These are phyloP conservation scores for Solanum etuberosum DNA, from an alignment of 257 asterid species.

Conservation along the genomic window DNA sequence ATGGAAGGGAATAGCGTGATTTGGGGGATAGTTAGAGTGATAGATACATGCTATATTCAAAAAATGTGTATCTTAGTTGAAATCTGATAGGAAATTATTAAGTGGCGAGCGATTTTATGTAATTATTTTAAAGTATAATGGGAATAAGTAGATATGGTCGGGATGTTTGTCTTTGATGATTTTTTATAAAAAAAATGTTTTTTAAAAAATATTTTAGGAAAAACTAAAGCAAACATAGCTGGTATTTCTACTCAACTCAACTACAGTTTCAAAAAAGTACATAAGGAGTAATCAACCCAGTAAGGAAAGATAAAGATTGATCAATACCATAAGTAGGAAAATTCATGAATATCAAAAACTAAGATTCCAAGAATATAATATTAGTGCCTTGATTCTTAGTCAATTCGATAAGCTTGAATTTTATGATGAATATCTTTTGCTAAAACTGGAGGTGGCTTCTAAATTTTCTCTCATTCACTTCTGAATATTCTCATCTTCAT, in stretches of 20 bases:
- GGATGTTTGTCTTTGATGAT: too few species aligned
- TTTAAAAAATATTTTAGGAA: too few species aligned
- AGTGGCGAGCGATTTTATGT: too few species aligned
- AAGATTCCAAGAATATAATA: too few species aligned
- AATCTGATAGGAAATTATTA: too few species aligned
- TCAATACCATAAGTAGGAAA: not conserved
- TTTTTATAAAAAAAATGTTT: too few species aligned
- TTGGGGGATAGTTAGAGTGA: not conserved
- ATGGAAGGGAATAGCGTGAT: not conserved
- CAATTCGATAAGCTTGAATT: too few species aligned
- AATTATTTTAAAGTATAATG: too few species aligned
- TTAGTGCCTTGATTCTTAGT: not conserved
- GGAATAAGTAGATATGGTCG: too few species aligned
- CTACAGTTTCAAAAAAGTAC: not conserved
- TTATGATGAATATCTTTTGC: not conserved
- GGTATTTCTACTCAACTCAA: not conserved
- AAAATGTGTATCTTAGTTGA: not conserved
- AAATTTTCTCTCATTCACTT: not conserved
- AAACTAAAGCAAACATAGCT: not conserved
- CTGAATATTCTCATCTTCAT: not conserved
- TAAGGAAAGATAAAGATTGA: not conserved
- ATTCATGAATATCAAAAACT: not conserved
- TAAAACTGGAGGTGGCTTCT: not conserved
- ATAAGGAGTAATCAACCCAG: not conserved
- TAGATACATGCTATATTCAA: not conserved